Evolutionary conservation across 2,329 filamentous ascomycete genomes (phyloP), one percentile per base, ranked within the genome.

Genomic region (Penicillium oxalicum): DNA sequence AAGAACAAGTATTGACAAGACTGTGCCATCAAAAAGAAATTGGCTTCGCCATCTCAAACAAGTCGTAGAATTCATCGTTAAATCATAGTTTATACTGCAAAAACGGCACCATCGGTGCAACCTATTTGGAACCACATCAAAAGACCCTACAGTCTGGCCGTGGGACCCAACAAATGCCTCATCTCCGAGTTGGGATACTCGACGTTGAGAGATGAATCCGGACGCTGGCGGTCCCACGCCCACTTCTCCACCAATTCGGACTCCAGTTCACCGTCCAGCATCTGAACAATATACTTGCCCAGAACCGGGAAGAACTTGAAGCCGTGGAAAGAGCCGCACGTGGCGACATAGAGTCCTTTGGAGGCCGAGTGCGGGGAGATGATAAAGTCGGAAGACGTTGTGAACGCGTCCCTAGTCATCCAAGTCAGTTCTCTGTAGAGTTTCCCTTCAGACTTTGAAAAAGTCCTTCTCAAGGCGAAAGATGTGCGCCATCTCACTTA

Each of bases 341-440:
- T 72, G 0, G 72, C 72, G n/a, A 75, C 52, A 51, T 70, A 74
- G 0, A 75, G 60, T 4, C 70, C 69, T 43, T 65, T 62, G 5
- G 67, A 62, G 13, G 65, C 68, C 2, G 71, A 57, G 55, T 75
- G 72, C 9, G 71, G 71, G 4, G 70, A 74, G 56, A 74, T 74
- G 53, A 75, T 73, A 53, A 74, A 74, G 58, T 74, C 81, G 24
- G 74, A 72, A 59, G 72, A 80, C 2, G 79, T 75, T 0, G 81
- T 83, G 57, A 84, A 79, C 8, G 81, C 82, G 54, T 86, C 83
- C 83, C 82, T 85, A 47, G 4, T 37, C 18, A 18, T 18, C 18
- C 18, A 18, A 18, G 18, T 18, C 18, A 18, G 18, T 18, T 2
- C 18, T 18, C 18, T 18, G 18, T 18, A 18, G 18, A 18, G 2